Evolutionary conservation across 2,329 filamentous ascomycete genomes (phyloP), one percentile per base, ranked within the genome.

Genomic region (Pyrenochaeta sp.): DNA sequence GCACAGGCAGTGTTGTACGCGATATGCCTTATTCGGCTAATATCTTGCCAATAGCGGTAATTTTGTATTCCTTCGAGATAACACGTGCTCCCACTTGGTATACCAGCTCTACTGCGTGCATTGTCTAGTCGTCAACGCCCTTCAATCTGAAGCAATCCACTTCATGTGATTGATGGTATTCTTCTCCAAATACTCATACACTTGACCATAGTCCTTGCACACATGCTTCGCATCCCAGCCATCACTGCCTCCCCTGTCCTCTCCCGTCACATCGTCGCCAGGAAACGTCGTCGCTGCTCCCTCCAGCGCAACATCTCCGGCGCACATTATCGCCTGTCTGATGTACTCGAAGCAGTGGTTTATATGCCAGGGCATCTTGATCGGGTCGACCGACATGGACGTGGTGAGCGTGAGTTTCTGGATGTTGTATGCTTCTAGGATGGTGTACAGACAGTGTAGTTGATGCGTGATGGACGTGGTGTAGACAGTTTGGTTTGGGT

Each of bases 261-360:
- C 66, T 2, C 69, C 68, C 1, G 55, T 49, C 35, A 27, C 23
- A 9, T 59, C 58, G 7, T 46, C 51, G 1, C 58, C 53, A 1
- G 72, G 71, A 36, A 74, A 74, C 5, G 66, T 71, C 10, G 69
- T 73, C 18, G 64, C 68, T 4, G 68, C 67, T 1, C 72, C 72
- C 46, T 73, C 70, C 2, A 74, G 44, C 33, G 71, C 70, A 2
- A 73, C 68, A 36, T 74, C 71, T 5, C 67, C 71, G 3, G 66
- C 59, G 49, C 71, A 74, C 70, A 73, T 72, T 23, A 74, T 64
- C 1, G 67, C 67, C 43, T 74, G 71, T 15, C 70, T 47, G 17
- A 74, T 63, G 48, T 74, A 73, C 21, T 73, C 70, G 47, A 72
- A 74, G 54, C 70, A 73, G 52, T 74, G 71, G 41, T 68, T 72